Conservation (phyloP, 345 rosid genomes). For the Punica granatum region DNA sequence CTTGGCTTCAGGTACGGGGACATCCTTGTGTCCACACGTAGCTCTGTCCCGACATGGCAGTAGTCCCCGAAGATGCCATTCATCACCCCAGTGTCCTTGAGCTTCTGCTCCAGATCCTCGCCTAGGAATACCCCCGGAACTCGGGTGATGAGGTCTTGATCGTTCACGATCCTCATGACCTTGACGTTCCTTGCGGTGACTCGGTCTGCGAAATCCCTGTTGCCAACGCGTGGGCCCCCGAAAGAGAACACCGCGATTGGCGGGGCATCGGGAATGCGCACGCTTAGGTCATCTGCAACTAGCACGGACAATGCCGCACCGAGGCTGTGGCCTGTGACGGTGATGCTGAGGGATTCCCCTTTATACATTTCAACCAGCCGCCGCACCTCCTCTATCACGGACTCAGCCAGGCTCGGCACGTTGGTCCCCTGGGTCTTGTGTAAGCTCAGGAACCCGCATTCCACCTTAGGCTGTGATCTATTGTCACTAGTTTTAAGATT, state of each 20-base stretch:
- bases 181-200: constrained; percentile 40
- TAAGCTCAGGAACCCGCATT: constrained; percentile 73
- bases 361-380: constrained; percentile 48
- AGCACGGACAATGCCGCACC: constrained; percentile 82
- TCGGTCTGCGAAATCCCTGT: constrained; percentile 40
- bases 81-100: constrained; percentile 9
- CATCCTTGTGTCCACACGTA: constrained; percentile 53
- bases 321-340: constrained; percentile 83
- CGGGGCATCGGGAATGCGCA: constrained; percentile 29
- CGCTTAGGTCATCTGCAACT: constrained; percentile 60
- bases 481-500: constrained; percentile 1
- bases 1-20: constrained; percentile 62
- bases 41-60: constrained; percentile 55
- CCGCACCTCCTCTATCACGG: constrained; percentile 41
- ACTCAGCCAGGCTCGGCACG: constrained; percentile 50
- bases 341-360: constrained; percentile 71
- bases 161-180: constrained; percentile 70
- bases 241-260: constrained; percentile 73
- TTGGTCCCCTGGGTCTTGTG: constrained; percentile 54
- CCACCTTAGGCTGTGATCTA: constrained; percentile 45
- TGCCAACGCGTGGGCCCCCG: constrained; percentile 89
- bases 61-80: constrained; percentile 21
- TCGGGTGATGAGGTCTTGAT: constrained; percentile 71
- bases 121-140: constrained; percentile 58
- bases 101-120: constrained; percentile 25